A percentile compares a stretch with the other conserved stretches of the same genome.
These are phyloP conservation scores for Diaporthe vexans DNA, from an alignment of 2,329 filamentous ascomycete species.

Conservation along the genomic window DNA sequence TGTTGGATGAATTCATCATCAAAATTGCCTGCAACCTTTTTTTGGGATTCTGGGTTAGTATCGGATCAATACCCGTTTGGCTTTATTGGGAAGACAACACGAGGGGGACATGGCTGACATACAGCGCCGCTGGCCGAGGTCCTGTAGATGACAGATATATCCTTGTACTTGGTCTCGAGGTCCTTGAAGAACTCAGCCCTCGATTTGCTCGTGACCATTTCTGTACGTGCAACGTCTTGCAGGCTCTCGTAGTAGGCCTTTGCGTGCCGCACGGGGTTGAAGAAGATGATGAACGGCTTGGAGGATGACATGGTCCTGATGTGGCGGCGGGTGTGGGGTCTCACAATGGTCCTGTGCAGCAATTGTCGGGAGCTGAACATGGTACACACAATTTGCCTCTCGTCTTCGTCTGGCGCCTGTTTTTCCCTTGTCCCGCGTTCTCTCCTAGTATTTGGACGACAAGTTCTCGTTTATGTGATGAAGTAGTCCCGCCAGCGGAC, in stretches of 20 bases:
- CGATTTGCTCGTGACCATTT: background rate
- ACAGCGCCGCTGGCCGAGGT: constrained; percentile 9
- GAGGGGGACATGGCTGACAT: background rate
- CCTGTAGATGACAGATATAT: constrained; percentile 13
- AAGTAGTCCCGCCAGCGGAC: background rate
- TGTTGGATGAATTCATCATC: constrained; percentile 60
- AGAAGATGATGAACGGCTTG: constrained; percentile 6
- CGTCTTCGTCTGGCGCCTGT: no score
- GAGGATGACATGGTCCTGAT: background rate
- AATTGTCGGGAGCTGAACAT: background rate
- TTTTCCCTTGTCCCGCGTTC: background rate
- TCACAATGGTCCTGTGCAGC: background rate
- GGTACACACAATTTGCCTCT: background rate
- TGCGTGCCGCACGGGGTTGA: background rate
- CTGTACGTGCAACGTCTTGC: constrained; percentile 10
- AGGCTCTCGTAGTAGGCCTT: background rate
- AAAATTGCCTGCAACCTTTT: constrained; percentile 50
- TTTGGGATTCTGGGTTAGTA: background rate
- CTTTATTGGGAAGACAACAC: background rate
- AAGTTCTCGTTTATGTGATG: background rate
- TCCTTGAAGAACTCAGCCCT: constrained; percentile 7
- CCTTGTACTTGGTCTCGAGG: constrained; percentile 2
- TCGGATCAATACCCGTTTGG: no score
- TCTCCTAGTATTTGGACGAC: no score
- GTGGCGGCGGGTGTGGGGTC: constrained; percentile 8